Conservation (phyloP, 2,329 filamentous ascomycete species). For the Xylariaceae sp. region DNA sequence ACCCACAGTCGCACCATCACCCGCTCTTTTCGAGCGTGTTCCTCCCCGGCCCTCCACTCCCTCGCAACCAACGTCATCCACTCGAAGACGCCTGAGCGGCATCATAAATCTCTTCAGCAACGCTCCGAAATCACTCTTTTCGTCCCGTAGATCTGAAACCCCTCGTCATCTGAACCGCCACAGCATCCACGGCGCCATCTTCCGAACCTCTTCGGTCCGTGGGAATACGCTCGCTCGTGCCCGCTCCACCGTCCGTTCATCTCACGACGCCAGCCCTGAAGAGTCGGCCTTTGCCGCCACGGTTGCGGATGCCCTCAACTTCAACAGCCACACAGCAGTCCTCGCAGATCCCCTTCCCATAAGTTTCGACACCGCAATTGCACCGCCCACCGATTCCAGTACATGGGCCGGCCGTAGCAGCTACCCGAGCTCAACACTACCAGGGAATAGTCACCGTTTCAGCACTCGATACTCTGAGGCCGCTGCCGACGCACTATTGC, state of each 20-base stretch:
- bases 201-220: constrained; percentile 17
- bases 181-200: constrained; percentile 20
- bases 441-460: constrained; percentile 7
- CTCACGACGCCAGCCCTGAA: constrained; percentile 5
- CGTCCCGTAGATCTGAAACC: constrained; percentile 25
- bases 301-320: constrained; percentile 13
- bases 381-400: constrained; percentile 5
- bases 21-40: constrained; percentile 29
- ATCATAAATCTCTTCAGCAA: constrained; percentile 29
- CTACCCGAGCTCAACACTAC: constrained; percentile 3
- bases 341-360: constrained; percentile 13
- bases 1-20: constrained; percentile 27
- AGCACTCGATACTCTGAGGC: constrained; percentile 23
- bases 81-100: constrained; percentile 28
- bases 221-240: constrained; percentile 7
- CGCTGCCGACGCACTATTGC: constrained; percentile 27
- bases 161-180: constrained; percentile 19
- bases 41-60: constrained; percentile 21
- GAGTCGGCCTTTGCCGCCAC: constrained; percentile 15
- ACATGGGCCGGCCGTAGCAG: not conserved
- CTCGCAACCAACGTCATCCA: constrained; percentile 23
- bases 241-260: constrained; percentile 6
- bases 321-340: constrained; percentile 5
- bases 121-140: constrained; percentile 16
- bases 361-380: constrained; percentile 12